Conservation (phyloP, 768 basidiomycete genomes). For the Pleurotus giganteus region DNA sequence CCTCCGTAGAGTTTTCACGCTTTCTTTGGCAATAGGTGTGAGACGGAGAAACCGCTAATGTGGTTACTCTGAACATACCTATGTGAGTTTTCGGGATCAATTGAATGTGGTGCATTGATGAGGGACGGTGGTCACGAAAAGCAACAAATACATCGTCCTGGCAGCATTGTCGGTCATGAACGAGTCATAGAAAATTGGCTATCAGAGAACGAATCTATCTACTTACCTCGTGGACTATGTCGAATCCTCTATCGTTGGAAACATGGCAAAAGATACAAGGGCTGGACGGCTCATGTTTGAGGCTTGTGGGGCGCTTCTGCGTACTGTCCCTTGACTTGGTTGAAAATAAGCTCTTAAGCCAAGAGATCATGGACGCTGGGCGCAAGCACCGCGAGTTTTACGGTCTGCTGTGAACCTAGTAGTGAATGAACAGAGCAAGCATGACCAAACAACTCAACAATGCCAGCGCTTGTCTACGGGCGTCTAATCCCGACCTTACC, state of each 20-base stretch:
- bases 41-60: not conserved
- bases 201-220: too few relatives aligned
- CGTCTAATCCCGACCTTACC: not conserved
- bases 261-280: slow-evolving; percentile 46
- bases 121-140: slow-evolving; percentile 50
- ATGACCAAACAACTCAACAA: not conserved
- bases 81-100: slow-evolving; percentile 54
- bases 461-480: not conserved
- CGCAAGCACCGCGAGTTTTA: too few relatives aligned
- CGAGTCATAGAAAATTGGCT: not conserved
- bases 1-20: slow-evolving; percentile 45
- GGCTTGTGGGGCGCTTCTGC: not conserved
- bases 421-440: not conserved
- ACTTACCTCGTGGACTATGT: slow-evolving; percentile 48
- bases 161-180: not conserved
- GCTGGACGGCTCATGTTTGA: slow-evolving; percentile 39
- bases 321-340: too few relatives aligned
- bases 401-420: too few relatives aligned
- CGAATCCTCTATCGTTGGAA: slow-evolving; percentile 39
- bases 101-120: slow-evolving; percentile 46
- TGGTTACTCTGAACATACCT: slow-evolving; percentile 27
- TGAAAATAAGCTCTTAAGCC: too few relatives aligned
- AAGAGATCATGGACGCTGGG: too few relatives aligned
- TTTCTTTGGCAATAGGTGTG: slow-evolving; percentile 39
- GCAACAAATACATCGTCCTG: slow-evolving; percentile 50